Conservation (phyloP, 2,329 filamentous ascomycete genomes). For the Daldinia sp. region DNA sequence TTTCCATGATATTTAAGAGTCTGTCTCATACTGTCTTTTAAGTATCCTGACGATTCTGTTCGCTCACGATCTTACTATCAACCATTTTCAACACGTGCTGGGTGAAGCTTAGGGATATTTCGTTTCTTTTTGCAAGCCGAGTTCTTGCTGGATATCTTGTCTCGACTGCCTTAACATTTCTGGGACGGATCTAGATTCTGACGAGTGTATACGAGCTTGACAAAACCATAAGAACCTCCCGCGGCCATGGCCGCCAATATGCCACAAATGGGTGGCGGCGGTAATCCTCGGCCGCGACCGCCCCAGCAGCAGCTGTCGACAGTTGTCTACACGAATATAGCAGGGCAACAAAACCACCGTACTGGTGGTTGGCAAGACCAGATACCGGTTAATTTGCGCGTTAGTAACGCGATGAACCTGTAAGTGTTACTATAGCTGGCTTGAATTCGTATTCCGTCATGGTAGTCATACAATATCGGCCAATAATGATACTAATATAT, state of each 20-base stretch:
- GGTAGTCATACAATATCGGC: neutral
- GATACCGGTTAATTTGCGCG: slow-evolving; percentile 45
- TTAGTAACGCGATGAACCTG: slow-evolving; percentile 49
- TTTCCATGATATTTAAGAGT: neutral
- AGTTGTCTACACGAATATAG: slow-evolving; percentile 50
- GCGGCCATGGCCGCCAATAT: slow-evolving; percentile 69
- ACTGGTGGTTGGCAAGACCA: slow-evolving; percentile 47
- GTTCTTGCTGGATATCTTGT: neutral
- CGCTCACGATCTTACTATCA: neutral
- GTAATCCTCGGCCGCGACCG: slow-evolving; percentile 55
- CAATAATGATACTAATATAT: slow-evolving; percentile 16
- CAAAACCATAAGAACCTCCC: slow-evolving; percentile 21
- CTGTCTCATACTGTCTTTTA: neutral
- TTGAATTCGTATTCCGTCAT: neutral
- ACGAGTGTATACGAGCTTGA: slow-evolving; percentile 24
- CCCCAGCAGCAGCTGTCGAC: slow-evolving; percentile 52
- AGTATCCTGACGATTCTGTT: neutral
- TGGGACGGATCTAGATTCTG: neutral
- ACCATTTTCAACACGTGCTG: neutral
- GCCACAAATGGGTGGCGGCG: slow-evolving; percentile 62
- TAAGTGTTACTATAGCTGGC: slow-evolving; percentile 40
- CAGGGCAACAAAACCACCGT: slow-evolving; percentile 39
- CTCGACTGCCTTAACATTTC: neutral
- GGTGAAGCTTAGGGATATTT: neutral
- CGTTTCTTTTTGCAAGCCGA: neutral